Conservation (phyloP, 176 grass and related monocot species). For the Leersia perrieri region DNA sequence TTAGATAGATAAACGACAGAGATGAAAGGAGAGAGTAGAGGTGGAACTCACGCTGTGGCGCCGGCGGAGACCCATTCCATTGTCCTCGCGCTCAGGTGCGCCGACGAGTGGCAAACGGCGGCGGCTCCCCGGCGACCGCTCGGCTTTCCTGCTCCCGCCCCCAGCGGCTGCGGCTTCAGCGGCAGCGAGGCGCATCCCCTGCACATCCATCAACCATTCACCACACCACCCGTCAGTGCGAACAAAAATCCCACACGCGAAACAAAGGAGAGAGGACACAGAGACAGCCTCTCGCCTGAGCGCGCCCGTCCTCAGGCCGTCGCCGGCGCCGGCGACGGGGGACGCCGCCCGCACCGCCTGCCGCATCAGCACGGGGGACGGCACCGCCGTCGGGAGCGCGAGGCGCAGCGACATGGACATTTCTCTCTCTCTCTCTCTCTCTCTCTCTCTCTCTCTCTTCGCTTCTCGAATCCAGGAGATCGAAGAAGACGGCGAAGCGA, state of each 20-base stretch:
- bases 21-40: neutral
- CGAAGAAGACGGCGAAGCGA: neutral
- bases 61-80: conserved; percentile 78
- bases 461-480: neutral
- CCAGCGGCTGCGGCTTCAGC: conserved; percentile 15
- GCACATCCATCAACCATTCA: neutral
- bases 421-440: too few species aligned
- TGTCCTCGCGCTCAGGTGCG: conserved; percentile 43
- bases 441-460: too few species aligned
- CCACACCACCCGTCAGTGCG: neutral
- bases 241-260: neutral
- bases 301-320: neutral
- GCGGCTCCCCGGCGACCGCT: neutral
- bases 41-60: conserved; percentile 62
- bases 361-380: neutral
- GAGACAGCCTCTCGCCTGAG: conserved; percentile 33
- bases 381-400: conserved; percentile 22
- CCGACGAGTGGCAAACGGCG: conserved; percentile 47
- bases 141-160: neutral
- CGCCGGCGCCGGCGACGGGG: neutral
- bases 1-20: neutral
- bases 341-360: neutral
- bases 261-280: neutral
- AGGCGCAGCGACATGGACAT: conserved; percentile 51
- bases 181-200: conserved; percentile 44